Evolutionary conservation across 768 basidiomycete genomes (phyloP).

Genomic region (Leccinellum luteum): DNA sequence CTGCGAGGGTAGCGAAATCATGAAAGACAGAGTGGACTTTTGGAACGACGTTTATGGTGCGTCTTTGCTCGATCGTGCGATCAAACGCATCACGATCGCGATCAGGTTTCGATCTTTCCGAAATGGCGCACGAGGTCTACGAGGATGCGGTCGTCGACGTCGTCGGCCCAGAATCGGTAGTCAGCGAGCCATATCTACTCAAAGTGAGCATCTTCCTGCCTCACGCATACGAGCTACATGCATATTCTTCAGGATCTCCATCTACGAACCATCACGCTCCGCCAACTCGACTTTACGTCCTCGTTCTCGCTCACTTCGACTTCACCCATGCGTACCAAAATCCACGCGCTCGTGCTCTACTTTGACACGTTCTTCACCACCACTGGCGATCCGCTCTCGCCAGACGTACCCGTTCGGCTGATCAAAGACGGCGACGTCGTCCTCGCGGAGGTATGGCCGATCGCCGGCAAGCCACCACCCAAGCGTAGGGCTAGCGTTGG

Average conservation of each 20-base stretch:
- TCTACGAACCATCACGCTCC: conserved; percentile 57
- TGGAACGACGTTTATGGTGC: conserved; percentile 91
- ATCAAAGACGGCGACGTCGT: conserved; percentile 56
- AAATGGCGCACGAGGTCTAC: conserved; percentile 74
- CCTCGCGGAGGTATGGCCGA: conserved; percentile 79
- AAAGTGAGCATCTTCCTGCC: conserved; percentile 48
- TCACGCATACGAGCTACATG: background rate
- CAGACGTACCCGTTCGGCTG: conserved; percentile 51
- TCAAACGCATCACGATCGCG: background rate
- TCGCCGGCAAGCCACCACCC: conserved; percentile 62
- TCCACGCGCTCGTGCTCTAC: conserved; percentile 83
- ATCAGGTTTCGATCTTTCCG: conserved; percentile 82
- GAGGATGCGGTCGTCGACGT: conserved; percentile 86
- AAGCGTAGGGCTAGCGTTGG: conserved; percentile 58
- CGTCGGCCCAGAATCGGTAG: conserved; percentile 59
- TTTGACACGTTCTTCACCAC: conserved; percentile 92
- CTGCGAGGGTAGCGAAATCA: conserved; percentile 71
- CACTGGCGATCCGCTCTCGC: conserved; percentile 50
- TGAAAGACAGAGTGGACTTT: conserved; percentile 81
- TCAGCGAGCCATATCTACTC: conserved; percentile 60
- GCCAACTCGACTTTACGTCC: conserved; percentile 77
- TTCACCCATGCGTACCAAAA: conserved; percentile 55
- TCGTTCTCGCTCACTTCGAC: conserved; percentile 72
- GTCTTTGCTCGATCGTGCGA: conserved; percentile 12
- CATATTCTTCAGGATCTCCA: conserved; percentile 62